Conservation (phyloP, 257 asterid genomes). For the Cruciata laevipes region DNA sequence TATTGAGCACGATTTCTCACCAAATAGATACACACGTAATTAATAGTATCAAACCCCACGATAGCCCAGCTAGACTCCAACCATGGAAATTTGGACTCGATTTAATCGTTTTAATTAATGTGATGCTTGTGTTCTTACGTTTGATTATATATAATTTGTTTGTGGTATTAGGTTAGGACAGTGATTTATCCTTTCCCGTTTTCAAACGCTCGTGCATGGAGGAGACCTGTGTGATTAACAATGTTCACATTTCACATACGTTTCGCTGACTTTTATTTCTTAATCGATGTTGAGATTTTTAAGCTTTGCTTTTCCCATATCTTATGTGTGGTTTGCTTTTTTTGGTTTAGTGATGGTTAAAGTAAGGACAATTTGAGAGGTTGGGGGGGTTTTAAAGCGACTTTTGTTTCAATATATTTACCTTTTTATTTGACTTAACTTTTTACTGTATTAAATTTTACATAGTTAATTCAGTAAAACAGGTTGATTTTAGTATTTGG, state of each 20-base stretch:
- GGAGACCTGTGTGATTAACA: not conserved
- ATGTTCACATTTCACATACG: not conserved
- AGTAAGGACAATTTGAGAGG: not conserved
- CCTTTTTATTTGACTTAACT: too few species aligned
- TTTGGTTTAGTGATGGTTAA: not conserved
- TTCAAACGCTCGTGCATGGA: not conserved
- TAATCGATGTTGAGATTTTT: not conserved
- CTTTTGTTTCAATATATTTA: too few species aligned
- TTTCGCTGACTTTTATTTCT: not conserved
- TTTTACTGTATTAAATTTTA: too few species aligned
- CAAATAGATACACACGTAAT: not conserved
- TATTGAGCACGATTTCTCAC: not conserved
- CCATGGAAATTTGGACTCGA: not conserved
- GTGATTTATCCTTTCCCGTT: not conserved
- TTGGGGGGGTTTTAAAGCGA: not conserved
- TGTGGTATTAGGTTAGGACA: not conserved
- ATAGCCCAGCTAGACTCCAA: not conserved
- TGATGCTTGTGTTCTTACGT: not conserved
- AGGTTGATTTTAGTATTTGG: too few species aligned
- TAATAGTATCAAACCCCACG: not conserved
- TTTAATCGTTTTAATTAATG: too few species aligned
- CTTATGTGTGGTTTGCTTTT: too few species aligned
- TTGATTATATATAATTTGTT: not conserved
- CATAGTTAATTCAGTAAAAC: too few species aligned
- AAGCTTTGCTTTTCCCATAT: not conserved